phyloP scores from a whole-genome alignment of 352 stramenopile genomes.

The Globisporangium okanoganense region DNA sequence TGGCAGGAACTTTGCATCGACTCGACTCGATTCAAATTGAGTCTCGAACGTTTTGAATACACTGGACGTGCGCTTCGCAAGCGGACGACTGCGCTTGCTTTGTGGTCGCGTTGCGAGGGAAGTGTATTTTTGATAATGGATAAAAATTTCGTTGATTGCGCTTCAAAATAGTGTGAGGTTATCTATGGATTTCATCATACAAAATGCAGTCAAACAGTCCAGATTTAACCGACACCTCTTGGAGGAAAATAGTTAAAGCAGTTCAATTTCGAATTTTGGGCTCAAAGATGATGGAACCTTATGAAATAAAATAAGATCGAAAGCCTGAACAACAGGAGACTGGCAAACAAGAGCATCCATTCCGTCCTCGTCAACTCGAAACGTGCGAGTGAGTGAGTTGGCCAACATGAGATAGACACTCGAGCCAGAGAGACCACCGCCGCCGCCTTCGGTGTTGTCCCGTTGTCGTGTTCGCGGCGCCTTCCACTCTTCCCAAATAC shows the following conservation, averaged over 20 bases:
- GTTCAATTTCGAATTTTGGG: neutral
- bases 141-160: neutral
- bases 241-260: neutral
- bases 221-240: too few species aligned
- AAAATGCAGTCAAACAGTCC: neutral
- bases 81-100: neutral
- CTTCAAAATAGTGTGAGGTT: neutral
- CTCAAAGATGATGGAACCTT: too few species aligned
- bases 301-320: too few species aligned
- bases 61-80: neutral
- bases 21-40: too few species aligned
- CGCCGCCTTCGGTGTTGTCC: neutral
- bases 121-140: neutral
- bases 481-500: neutral
- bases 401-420: neutral
- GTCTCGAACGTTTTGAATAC: neutral
- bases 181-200: neutral
- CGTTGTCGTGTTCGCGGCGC: neutral
- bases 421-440: neutral
- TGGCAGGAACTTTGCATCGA: neutral
- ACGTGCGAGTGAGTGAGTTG: neutral
- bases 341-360: neutral
- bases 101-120: conserved; percentile 6
- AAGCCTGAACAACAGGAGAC: too few species aligned
- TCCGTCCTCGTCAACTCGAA: neutral